Evolutionary conservation across 805 yeast species (phyloP).

Genomic region (Torulaspora gathmanii): DNA sequence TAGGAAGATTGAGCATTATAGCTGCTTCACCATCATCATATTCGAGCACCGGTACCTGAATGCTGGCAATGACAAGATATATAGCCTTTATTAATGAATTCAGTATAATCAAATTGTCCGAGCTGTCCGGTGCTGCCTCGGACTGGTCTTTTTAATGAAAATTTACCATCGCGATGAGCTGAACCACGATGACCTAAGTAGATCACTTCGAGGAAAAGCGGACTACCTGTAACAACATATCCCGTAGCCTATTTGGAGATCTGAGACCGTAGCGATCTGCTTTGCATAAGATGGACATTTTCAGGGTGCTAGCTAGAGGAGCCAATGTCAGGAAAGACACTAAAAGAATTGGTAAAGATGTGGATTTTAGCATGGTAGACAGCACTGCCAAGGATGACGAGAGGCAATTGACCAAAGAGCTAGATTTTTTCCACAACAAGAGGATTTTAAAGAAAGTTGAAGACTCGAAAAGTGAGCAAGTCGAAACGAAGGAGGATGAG

Average conservation of each 20-base stretch:
- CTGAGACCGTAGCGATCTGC: background rate
- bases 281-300: constrained; percentile 69
- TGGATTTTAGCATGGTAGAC: constrained; percentile 23
- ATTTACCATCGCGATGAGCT: constrained; percentile 7
- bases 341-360: constrained; percentile 23
- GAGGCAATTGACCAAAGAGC: constrained; percentile 59
- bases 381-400: constrained; percentile 24
- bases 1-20: no score
- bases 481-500: constrained; percentile 27
- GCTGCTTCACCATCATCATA: no score
- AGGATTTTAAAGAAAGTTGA: constrained; percentile 35
- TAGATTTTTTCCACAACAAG: constrained; percentile 75
- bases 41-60: no score
- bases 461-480: constrained; percentile 16
- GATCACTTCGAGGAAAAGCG: background rate
- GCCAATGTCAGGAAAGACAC: constrained; percentile 62
- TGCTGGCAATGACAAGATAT: background rate
- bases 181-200: background rate
- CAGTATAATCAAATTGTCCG: background rate
- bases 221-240: background rate
- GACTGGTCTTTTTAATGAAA: background rate
- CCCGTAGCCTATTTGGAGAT: background rate
- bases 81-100: background rate
- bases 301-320: constrained; percentile 78
- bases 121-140: background rate